Evolutionary conservation across 2,329 filamentous ascomycete genomes (phyloP), one percentile per base, ranked within the genome.

Genomic region (Aspergillus oerlinghausenensis): DNA sequence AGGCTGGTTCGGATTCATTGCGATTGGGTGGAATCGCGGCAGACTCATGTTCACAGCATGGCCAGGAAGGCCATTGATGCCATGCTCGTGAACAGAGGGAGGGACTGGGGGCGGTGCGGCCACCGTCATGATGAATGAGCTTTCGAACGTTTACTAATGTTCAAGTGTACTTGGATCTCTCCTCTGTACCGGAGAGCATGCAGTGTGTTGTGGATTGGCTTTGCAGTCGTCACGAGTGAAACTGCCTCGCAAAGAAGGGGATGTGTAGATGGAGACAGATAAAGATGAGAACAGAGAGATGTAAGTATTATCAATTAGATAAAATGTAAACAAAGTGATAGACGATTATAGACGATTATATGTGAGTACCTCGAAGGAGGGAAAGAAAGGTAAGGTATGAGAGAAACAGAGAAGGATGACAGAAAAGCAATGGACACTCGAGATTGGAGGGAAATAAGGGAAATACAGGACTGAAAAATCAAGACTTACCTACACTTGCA

Each of bases 11-110:
- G 73, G 72, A 51, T 75, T 75, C 65, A 75, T 74, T 54, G 73
- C 72, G 62, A 75, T 75, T 51, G 73, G 72, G 54, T 75, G 72
- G 50, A 74, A 75, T 47, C 73, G 72, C 48, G 72, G 71, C 11
- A 74, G 63, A 56, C 62, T 65, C 61, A 70, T 67, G 47, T 64
- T 65, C 50, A 71, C 60, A 63, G 70, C 64, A 47, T 59, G 63
- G 5, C 63, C 62, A 47, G 54, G 52, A 51, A 35, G 32, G 11
- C 65, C 65, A 54, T 70, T 73, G 35, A 73, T 60, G 26, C 67
- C 67, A 63, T 65, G 66, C 50, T 74, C 71, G 50, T 68, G 64
- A 55, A 68, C 66, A 51, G 64, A 26, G 28, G 71, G 68, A 57
- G 69, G 63, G 61, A 73, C 71, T 47, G 70, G 68, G 48, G 70